phyloP scores from a whole-genome alignment of 129 eudicot genomes.

The Artemisia annua region DNA sequence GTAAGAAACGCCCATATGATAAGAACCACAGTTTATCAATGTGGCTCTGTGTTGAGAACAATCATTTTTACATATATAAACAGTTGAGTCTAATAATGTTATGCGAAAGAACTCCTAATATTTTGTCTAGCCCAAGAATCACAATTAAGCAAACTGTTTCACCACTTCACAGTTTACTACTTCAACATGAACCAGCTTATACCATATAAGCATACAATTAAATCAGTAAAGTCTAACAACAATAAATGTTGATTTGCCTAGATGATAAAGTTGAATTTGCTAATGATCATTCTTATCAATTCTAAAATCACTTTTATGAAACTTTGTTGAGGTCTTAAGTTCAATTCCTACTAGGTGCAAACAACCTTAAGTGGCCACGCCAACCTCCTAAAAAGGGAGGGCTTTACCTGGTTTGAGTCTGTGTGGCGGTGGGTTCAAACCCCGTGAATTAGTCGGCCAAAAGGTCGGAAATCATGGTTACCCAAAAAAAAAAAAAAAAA shows the following conservation, averaged over 20 bases:
- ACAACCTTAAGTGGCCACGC: too few species aligned
- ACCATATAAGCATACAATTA: neutral
- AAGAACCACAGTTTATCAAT: neutral
- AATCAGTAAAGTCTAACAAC: neutral
- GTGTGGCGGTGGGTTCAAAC: too few species aligned
- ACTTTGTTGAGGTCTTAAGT: conserved; percentile 6
- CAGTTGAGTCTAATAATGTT: neutral
- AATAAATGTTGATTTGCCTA: neutral
- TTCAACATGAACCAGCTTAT: conserved; percentile 9
- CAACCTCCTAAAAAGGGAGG: too few species aligned
- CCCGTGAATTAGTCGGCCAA: too few species aligned
- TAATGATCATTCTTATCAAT: neutral
- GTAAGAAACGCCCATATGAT: neutral
- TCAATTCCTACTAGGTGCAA: too few species aligned
- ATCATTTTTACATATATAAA: neutral
- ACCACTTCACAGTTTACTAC: conserved; percentile 10
- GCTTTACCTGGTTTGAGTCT: too few species aligned
- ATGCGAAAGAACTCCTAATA: neutral
- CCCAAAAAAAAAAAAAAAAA: too few species aligned
- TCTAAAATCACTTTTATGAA: neutral
- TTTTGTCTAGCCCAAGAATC: neutral
- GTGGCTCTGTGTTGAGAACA: neutral
- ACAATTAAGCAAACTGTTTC: conserved; percentile 4
- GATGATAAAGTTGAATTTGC: conserved; percentile 5
- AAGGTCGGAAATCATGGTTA: too few species aligned